Percentiles rank a stretch among this genome's conserved stretches.
Evolutionary conservation across 2,329 filamentous ascomycete genomes (phyloP).

Genomic region (Daldinia eschscholtzii): DNA sequence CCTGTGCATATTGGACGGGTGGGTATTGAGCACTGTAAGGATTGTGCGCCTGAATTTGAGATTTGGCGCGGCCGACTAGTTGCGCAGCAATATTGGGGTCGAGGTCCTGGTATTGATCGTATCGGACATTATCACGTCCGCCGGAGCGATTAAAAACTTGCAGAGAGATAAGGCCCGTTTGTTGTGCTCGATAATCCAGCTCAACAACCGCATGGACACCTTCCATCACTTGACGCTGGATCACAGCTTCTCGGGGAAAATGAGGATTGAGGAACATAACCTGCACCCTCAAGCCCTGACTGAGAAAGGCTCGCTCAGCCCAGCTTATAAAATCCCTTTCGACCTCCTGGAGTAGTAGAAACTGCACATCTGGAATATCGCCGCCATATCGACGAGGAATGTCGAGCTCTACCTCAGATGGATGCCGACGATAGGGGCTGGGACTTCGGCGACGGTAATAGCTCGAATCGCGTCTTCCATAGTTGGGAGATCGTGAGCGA

Average conservation of each 20-base stretch:
- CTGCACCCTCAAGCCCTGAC: slow-evolving; percentile 79
- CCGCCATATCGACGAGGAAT: slow-evolving; percentile 79
- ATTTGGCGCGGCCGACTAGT: slow-evolving; percentile 80
- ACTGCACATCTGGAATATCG: slow-evolving; percentile 89
- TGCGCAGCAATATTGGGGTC: slow-evolving; percentile 84
- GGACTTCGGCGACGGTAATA: slow-evolving; percentile 77
- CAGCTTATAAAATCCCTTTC: slow-evolving; percentile 84
- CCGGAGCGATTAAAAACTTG: slow-evolving; percentile 86
- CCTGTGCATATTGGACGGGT: slow-evolving; percentile 47
- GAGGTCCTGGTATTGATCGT: slow-evolving; percentile 88
- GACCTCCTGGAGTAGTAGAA: slow-evolving; percentile 84
- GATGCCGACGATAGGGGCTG: slow-evolving; percentile 69
- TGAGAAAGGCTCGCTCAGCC: slow-evolving; percentile 81
- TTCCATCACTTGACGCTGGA: slow-evolving; percentile 87
- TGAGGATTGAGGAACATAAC: slow-evolving; percentile 84
- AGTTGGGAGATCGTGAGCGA: slow-evolving; percentile 76
- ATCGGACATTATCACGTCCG: slow-evolving; percentile 81
- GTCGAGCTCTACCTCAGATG: slow-evolving; percentile 70
- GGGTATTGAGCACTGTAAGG: slow-evolving; percentile 49
- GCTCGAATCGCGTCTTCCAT: slow-evolving; percentile 59
- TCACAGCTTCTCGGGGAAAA: slow-evolving; percentile 81
- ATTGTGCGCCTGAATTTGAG: slow-evolving; percentile 50
- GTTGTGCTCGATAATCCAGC: slow-evolving; percentile 77
- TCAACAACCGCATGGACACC: slow-evolving; percentile 88
- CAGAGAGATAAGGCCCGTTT: slow-evolving; percentile 79